These are phyloP conservation scores for Sodiomyces alkalinus DNA, from an alignment of 2,329 filamentous ascomycete species.

Conservation along the genomic window DNA sequence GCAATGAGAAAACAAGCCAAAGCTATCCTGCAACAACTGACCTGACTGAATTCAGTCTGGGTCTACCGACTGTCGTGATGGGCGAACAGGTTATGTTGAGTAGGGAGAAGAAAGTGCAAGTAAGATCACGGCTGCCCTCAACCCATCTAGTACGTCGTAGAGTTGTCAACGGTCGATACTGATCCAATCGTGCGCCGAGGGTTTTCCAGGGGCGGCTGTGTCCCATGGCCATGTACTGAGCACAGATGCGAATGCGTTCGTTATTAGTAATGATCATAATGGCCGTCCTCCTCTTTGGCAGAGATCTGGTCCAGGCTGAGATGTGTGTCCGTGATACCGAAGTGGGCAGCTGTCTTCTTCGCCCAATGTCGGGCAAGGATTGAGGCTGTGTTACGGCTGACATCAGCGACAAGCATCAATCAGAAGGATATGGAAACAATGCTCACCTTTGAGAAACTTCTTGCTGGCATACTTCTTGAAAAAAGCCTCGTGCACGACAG, in stretches of 20 bases:
- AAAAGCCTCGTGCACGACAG: constrained; percentile 89
- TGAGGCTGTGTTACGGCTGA: constrained; percentile 50
- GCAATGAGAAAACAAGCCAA: no score
- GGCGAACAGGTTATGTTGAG: no score
- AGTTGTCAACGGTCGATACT: constrained; percentile 2
- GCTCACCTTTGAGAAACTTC: constrained; percentile 92
- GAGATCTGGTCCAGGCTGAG: constrained; percentile 34
- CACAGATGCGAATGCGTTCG: constrained; percentile 7
- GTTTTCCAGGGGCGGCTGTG: no score
- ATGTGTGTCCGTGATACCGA: constrained; percentile 36
- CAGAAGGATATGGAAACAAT: neutral
- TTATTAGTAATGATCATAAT: constrained; percentile 13
- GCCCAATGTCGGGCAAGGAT: constrained; percentile 88
- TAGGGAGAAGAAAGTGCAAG: no score
- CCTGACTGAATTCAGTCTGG: no score
- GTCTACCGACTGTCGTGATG: no score
- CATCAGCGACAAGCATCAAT: constrained; percentile 5
- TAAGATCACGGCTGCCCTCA: no score
- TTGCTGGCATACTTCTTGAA: constrained; percentile 99
- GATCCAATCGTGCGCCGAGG: constrained; percentile 2
- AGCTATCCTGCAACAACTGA: no score
- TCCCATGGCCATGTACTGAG: neutral
- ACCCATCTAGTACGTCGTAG: no score
- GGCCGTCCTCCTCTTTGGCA: constrained; percentile 9
- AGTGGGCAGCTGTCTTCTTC: constrained; percentile 55